A percentile compares a stretch with the other conserved stretches of the same genome.
Conservation (phyloP, 495 filamentous ascomycete genomes). For the Xylaria cubensis region DNA sequence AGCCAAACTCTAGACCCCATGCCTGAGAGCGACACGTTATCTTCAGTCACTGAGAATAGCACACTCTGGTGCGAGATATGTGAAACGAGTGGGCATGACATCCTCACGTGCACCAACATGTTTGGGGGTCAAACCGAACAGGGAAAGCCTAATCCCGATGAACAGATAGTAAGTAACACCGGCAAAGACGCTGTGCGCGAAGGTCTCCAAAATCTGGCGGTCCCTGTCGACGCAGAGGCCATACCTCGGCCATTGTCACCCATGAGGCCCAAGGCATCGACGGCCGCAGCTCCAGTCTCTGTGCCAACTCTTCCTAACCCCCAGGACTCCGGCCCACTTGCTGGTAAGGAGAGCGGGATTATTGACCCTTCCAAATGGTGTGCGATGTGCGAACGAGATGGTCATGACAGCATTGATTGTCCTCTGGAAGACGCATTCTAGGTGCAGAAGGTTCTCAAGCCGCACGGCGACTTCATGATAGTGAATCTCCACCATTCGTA, state of each 20-base stretch:
- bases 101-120: conserved; percentile 90
- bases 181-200: conserved; percentile 57
- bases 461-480: background rate
- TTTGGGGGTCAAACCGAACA: conserved; percentile 62
- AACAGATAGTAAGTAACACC: conserved; percentile 32
- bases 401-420: conserved; percentile 94
- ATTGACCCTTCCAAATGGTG: conserved; percentile 93
- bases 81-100: conserved; percentile 91
- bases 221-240: conserved; percentile 45
- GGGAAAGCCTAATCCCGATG: conserved; percentile 30
- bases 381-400: conserved; percentile 93
- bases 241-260: conserved; percentile 61
- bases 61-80: conserved; percentile 95
- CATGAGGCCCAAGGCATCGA: conserved; percentile 44
- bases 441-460: background rate
- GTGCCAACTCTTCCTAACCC: conserved; percentile 58
- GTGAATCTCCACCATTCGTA: background rate
- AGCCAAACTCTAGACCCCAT: conserved; percentile 60
- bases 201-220: conserved; percentile 51
- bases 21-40: conserved; percentile 76
- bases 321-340: conserved; percentile 73
- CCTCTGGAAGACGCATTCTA: conserved; percentile 85
- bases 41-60: conserved; percentile 74
- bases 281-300: conserved; percentile 24
- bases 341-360: conserved; percentile 79